Evolutionary conservation across 768 basidiomycete genomes (phyloP).

Genomic region (Auricularia heimuer): DNA sequence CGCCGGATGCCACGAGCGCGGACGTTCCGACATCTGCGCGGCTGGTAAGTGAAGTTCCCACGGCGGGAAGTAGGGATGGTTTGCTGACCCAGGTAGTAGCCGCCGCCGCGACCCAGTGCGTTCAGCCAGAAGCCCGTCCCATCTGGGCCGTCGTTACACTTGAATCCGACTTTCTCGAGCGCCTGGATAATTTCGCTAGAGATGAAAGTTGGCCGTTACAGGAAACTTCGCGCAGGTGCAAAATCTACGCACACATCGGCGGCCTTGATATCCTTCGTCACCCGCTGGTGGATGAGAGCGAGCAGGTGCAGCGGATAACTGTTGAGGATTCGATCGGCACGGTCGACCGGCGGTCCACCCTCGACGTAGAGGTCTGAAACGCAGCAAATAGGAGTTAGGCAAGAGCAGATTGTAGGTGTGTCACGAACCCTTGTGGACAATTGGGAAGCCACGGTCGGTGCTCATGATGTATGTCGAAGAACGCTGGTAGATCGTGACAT

Average conservation of each 20-base stretch:
- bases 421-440: slow-evolving; percentile 20
- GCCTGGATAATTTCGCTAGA: slow-evolving; percentile 42
- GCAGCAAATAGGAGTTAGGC: not conserved
- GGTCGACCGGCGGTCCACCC: slow-evolving; percentile 36
- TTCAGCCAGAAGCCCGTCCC: slow-evolving; percentile 41
- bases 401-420: slow-evolving; percentile 6
- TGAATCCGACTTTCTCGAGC: slow-evolving; percentile 49
- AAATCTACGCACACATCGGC: slow-evolving; percentile 39
- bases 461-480: slow-evolving; percentile 47
- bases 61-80: too few relatives aligned
- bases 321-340: slow-evolving; percentile 41
- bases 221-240: not conserved
- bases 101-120: slow-evolving; percentile 41
- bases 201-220: not conserved
- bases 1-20: slow-evolving; percentile 53
- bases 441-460: slow-evolving; percentile 30
- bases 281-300: slow-evolving; percentile 27
- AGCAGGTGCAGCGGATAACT: slow-evolving; percentile 33
- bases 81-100: slow-evolving; percentile 54
- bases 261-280: slow-evolving; percentile 36
- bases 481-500: slow-evolving; percentile 39
- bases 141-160: slow-evolving; percentile 38
- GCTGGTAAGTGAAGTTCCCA: too few relatives aligned
- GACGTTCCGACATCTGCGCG: slow-evolving; percentile 45
- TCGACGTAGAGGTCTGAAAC: slow-evolving; percentile 32